These are phyloP conservation scores for Candida tetrigidarum DNA, from an alignment of 1,139 yeast species.

Conservation along the genomic window DNA sequence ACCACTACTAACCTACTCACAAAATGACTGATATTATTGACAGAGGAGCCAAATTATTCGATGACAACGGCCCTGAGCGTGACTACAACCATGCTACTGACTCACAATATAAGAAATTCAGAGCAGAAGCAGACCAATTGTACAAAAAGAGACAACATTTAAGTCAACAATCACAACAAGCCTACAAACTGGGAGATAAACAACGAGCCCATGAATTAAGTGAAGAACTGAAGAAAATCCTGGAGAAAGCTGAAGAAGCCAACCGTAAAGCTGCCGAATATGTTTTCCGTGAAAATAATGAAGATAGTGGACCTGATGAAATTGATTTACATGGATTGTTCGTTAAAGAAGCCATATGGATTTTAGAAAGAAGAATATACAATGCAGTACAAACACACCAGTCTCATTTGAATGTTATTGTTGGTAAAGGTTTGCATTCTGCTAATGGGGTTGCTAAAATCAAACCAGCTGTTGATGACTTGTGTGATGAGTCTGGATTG, in stretches of 20 bases:
- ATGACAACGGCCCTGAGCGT: slow-evolving; percentile 30
- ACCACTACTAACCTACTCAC: not conserved
- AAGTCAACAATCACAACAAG: slow-evolving; percentile 72
- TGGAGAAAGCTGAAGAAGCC: slow-evolving; percentile 63
- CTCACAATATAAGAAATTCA: slow-evolving; percentile 60
- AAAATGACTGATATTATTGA: slow-evolving; percentile 28
- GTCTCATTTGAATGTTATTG: slow-evolving; percentile 65
- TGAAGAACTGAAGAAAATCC: slow-evolving; percentile 64
- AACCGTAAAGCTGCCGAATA: slow-evolving; percentile 88
- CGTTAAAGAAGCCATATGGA: slow-evolving; percentile 85
- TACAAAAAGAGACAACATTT: slow-evolving; percentile 58
- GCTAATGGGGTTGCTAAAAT: slow-evolving; percentile 81
- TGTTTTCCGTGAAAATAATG: slow-evolving; percentile 86
- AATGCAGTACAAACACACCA: slow-evolving; percentile 68
- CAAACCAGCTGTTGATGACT: slow-evolving; percentile 84
- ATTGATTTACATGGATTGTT: slow-evolving; percentile 92
- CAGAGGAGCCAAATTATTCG: slow-evolving; percentile 43
- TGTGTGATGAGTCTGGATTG: slow-evolving; percentile 70
- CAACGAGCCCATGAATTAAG: slow-evolving; percentile 74
- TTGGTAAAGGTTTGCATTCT: slow-evolving; percentile 94
- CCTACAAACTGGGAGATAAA: slow-evolving; percentile 76
- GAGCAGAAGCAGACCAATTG: slow-evolving; percentile 72
- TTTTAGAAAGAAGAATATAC: slow-evolving; percentile 73
- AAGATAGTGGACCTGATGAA: slow-evolving; percentile 82
- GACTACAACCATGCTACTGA: slow-evolving; percentile 81